Conservation (phyloP, 495 filamentous ascomycete species). For the Bathelium albidoporum region DNA sequence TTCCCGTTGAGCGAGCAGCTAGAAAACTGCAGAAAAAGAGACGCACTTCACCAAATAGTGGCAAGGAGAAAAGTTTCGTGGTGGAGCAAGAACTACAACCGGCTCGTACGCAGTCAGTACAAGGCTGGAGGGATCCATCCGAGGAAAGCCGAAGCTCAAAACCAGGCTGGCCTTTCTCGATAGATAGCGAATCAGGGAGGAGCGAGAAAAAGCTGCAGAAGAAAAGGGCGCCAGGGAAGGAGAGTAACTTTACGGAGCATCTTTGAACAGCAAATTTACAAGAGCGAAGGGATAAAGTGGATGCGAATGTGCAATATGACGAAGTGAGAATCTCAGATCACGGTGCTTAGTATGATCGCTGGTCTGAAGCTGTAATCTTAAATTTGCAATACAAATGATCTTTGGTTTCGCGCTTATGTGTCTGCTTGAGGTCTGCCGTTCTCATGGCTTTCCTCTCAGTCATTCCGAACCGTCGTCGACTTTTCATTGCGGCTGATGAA, state of each 20-base stretch:
- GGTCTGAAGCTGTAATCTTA: not conserved
- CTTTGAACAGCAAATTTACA: no score
- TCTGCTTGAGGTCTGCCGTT: not conserved
- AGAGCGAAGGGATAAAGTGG: no score
- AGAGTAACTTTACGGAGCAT: not conserved
- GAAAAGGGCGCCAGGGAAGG: not conserved
- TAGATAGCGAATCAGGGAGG: not conserved
- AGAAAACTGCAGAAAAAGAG: conserved; percentile 1
- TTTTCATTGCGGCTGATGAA: not conserved
- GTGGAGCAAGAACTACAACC: not conserved
- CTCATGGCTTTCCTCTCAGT: not conserved
- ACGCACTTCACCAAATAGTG: not conserved
- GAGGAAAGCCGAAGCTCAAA: not conserved
- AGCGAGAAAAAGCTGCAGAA: not conserved
- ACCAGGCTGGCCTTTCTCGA: not conserved
- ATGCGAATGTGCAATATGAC: not conserved
- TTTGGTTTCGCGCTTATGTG: not conserved
- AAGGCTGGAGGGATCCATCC: not conserved
- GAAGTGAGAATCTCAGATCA: not conserved
- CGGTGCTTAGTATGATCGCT: not conserved
- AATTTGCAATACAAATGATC: not conserved
- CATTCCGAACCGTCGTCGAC: not conserved
- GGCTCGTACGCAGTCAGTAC: not conserved
- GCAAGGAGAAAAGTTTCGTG: not conserved
- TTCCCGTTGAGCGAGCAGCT: not conserved